Evolutionary conservation across 805 yeast species (phyloP), one percentile per base, ranked within the genome.

Genomic region (Schizosaccharomyces lindneri): DNA sequence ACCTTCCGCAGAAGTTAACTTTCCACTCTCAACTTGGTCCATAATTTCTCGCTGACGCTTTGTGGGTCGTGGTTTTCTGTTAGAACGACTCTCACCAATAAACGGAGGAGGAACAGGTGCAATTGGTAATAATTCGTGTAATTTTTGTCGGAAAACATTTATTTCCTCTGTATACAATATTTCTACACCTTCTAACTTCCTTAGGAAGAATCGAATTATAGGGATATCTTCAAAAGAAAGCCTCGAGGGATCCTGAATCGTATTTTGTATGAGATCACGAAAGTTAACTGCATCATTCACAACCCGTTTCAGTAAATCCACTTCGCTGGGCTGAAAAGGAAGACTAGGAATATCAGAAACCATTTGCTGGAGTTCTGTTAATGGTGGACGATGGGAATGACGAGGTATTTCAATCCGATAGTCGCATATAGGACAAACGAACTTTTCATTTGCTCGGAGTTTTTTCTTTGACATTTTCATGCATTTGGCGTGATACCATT

Each of bases 401-500:
- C 73, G 66, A 5, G 70, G 70, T n/a, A 71, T 66, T 21, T 61
- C 65, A 43, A 65, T 61, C 41, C 69, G 68, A 63, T 68, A 68
- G 66, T 78, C 79, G 68, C 87, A 82, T 29, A 80, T 65, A 0
- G 83, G 78, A 70, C 87, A 82, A 15, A 75, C 69, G 65, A 76
- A 82, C 11, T 69, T 70, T n/a, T 70, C 73, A 43, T 72, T 69
- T 3, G 71, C 72, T 60, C 64, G 64, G n/a, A 64, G n/a, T 43
- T 66, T 63, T 27, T 64, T 64, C 27, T 68, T 63, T 0, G 68
- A 63, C n/a, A 66, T 61, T 61, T 66, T 65, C 51, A 88, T 88
- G 74, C 97, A 88, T 70, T 76, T 84, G 1, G 93, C 94, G 69
- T 88, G 97, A 69, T 64, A 95, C 96, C 95, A 88, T 9, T 83